Conservation (phyloP, 2,329 filamentous ascomycete genomes). For the Monascus ruber region DNA sequence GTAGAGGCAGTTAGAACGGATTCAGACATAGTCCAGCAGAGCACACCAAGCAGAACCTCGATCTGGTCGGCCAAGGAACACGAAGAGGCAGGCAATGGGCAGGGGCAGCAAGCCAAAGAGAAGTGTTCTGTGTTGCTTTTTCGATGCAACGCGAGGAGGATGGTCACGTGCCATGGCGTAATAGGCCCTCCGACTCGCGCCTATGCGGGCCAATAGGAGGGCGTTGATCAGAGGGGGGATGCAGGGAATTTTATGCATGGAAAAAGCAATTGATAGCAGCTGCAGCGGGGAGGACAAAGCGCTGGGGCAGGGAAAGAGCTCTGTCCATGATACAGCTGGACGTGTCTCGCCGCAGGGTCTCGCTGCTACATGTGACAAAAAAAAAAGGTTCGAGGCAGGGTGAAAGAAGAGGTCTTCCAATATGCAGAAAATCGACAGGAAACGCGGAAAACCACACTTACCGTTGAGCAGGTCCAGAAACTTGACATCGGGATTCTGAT, state of each 20-base stretch:
- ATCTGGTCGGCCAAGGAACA: not conserved
- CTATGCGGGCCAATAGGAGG: slow-evolving; percentile 3
- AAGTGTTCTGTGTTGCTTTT: not conserved
- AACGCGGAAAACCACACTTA: slow-evolving; percentile 17
- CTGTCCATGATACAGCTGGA: too few relatives aligned
- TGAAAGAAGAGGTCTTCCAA: too few relatives aligned
- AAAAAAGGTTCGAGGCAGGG: too few relatives aligned
- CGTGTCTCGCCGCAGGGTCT: too few relatives aligned
- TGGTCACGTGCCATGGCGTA: slow-evolving; percentile 27
- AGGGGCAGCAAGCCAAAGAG: not conserved
- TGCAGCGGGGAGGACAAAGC: not conserved
- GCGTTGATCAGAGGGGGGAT: not conserved
- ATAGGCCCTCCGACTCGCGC: slow-evolving; percentile 16
- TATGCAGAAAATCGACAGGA: not conserved
- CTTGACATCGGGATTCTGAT: slow-evolving; percentile 24
- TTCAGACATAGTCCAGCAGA: not conserved
- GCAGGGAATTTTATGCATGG: not conserved
- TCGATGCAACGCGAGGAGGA: not conserved
- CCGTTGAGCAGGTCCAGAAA: slow-evolving; percentile 32
- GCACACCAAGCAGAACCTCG: not conserved
- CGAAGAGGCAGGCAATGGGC: not conserved
- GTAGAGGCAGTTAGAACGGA: slow-evolving; percentile 1
- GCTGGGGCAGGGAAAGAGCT: too few relatives aligned
- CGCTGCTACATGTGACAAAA: too few relatives aligned
- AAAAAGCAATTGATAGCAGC: too few relatives aligned